Evolutionary conservation across 2,329 filamentous ascomycete species (phyloP), one percentile per base, ranked within the genome.

Genomic region (Cadophora sp.): DNA sequence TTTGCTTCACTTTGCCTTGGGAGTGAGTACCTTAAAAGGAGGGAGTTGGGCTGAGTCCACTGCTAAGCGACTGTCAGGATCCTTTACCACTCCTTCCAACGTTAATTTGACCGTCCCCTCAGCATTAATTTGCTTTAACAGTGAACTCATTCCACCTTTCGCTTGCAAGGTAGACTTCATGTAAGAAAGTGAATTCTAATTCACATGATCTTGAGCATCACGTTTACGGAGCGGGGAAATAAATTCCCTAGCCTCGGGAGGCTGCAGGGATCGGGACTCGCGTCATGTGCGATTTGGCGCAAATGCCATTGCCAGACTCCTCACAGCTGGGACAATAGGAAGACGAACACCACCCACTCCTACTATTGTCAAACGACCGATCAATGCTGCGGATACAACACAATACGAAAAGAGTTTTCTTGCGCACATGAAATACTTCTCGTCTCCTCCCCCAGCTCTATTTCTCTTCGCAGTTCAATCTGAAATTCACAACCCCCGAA

Each of bases 201-300:
- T 9, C 36, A 39, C 36, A 39, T 39, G 36, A 39, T 39, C 8
- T 39, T 39, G 36, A 39, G 11, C 8, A n/a, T 58, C 55, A 58
- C 55, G 55, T 58, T 58, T 24, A 8, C 8, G 55, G 20, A 24
- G 5, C 55, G 55, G 55, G 36, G 36, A 13, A 58, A 58, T 43
- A 20, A 24, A 43, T 41, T 24, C 5, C 55, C 55, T 58, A 58
- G 55, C n/a, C 20, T 43, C 36, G 36, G 55, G n/a, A 22, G 22
- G 16, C 30, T 47, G 30, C 58, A 50, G 24, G 58, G 58, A 20
- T 60, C 33, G 36, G 56, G 20, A 30, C 48, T 58, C 36, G 22
- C 50, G 41, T 58, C 62, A 64, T 64, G 62, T 56, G 41, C 61
- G 50, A 55, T 64, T 48, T 55, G 60, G 59, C 59, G 45, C 43